Evolutionary conservation across 768 basidiomycete species (phyloP), one percentile per base, ranked within the genome.

Genomic region (Trametes villosa): DNA sequence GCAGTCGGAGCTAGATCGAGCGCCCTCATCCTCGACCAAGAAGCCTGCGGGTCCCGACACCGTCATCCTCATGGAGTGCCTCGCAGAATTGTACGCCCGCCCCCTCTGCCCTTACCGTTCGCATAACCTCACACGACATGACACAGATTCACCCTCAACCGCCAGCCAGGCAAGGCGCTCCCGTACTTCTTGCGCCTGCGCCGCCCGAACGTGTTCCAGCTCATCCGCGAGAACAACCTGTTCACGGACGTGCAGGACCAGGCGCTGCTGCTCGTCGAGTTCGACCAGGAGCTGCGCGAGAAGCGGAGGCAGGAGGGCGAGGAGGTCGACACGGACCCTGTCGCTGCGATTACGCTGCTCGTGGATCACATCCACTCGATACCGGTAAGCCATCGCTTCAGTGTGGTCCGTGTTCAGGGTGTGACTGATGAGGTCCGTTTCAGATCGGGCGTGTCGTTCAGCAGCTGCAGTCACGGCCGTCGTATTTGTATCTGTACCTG

Each of bases 351-450:
- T 60, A 83, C 83, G 31, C 69, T 99, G 55, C 81, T 99, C 27
- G 95, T 98, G 17, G 88, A 98, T 64, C 94, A 98, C 69, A 91
- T 92, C 0, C 92, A 98, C 70, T 96, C 96, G 15, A 98, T 99
- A 70, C 94, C 96, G 4, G 96, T 95, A 57, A 63, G 87, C 78
- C 22, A 38, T 9, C 31, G 33, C 29, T n/a, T 1, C 12, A 30
- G 34, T 51, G 29, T n/a, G 49, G 13, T 36, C n/a, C n/a, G n/a
- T 24, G 22, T 30, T 18, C n/a, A 46, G 15, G 49, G 4, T 13
- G 36, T 34, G n/a, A n/a, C n/a, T 20, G 36, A 26, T 20, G 24
- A n/a, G n/a, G 31, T n/a, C 40, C 20, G 20, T 4, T 49, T 8
- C 67, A 98, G 96, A 89, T 94, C 41, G 83, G 84, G 13, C 82